Evolutionary conservation across 805 yeast species (phyloP), one percentile per base, ranked within the genome.

Genomic region (Starmerella scarabaei): DNA sequence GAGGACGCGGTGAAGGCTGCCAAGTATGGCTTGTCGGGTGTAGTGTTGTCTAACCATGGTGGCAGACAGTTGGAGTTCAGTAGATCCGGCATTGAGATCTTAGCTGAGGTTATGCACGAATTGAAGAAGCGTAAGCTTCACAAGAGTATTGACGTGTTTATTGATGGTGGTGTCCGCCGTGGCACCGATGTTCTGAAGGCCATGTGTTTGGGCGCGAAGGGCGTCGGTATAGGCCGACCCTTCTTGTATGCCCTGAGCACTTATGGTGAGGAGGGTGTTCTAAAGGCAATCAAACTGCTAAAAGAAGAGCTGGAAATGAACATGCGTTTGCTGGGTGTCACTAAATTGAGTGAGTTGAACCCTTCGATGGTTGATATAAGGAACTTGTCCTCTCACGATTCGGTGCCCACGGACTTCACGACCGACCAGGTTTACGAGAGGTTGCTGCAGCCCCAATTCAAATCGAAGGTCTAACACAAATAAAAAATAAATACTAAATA

Each of bases 1-100:
- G 88, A 80, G 47, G 94, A 84, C 55, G 85, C 80, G 0, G 56
- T 82, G 16, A 59, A 63, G 50, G 94, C 94, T 0, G 74, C 73
- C 5, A 78, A 80, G 48, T 61, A 69, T 50, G 91, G 91, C 3
- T 69, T 72, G 21, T 72, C 75, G 32, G 94, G 86, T 31, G 77
- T 83, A n/a, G 83, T 84, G 3, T 53, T 83, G 37, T 81, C 93
- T 2, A 84, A 83, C 56, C 94, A 83, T 60, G 94, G 94, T 44
- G 94, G 94, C 31, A 67, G 94, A 45, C 94, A 83, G 59, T 63
- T 84, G 41, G 95, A 84, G 59, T 80, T 73, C 53, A 67, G 93
- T 1, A 69, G 81, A n/a, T 74, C 93, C 0, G 80, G 86, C 2
- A 66, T 84, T 27, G 69, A 65, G 48, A 72, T 80, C 4, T 62